phyloP scores from a whole-genome alignment of 306 rosid genomes.

The Inga leiocalycina region DNA sequence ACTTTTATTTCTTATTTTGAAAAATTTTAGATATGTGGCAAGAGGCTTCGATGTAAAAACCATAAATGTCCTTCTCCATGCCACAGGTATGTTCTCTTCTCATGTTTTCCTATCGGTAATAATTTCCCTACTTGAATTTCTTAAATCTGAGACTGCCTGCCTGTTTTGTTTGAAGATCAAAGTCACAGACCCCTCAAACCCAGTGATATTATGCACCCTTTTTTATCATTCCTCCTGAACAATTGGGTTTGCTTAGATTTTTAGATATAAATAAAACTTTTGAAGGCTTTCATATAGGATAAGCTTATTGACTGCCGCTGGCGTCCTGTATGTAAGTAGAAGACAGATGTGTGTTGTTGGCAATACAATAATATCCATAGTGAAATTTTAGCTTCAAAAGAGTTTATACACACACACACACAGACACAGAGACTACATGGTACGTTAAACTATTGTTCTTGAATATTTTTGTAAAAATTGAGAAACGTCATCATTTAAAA shows the following conservation, averaged over 20 bases:
- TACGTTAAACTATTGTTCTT: not conserved
- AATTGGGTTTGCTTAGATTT: not conserved
- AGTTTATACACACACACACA: not conserved
- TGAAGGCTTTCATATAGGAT: conserved; percentile 6
- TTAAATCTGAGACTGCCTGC: conserved; percentile 9
- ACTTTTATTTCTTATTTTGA: conserved; percentile 4
- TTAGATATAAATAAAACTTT: not conserved
- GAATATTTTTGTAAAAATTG: not conserved
- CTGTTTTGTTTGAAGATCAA: conserved; percentile 18
- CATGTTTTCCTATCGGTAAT: conserved; percentile 11
- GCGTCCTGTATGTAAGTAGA: not conserved
- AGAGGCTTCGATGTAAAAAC: conserved; percentile 87
- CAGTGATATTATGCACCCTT: not conserved
- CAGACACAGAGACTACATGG: not conserved
- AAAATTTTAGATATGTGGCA: conserved; percentile 75
- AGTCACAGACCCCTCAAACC: conserved; percentile 6
- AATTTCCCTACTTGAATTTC: conserved; percentile 5
- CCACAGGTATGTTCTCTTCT: conserved; percentile 66
- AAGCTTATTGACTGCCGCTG: not conserved
- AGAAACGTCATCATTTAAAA: conserved; percentile 5
- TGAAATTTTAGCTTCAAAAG: not conserved
- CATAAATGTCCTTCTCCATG: conserved; percentile 97
- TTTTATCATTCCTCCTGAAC: not conserved
- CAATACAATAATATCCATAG: not conserved
- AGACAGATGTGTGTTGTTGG: not conserved